Evolutionary conservation across 352 stramenopile species (phyloP).

Genomic region (Phytophthora constricta): DNA sequence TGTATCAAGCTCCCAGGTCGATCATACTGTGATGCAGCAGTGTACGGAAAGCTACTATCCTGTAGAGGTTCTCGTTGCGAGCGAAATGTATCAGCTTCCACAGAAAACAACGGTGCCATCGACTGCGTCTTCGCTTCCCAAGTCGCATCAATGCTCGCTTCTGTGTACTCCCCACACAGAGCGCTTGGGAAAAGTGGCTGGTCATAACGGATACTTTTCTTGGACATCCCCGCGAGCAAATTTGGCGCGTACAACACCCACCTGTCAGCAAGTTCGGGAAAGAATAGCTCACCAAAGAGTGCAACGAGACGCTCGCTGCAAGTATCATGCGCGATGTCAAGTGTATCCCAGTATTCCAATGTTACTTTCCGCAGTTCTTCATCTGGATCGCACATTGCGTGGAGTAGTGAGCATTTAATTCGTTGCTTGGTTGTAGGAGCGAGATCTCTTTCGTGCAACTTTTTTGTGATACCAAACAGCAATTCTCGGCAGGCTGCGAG

Average conservation of each 20-base stretch:
- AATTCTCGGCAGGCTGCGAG: constrained; percentile 45
- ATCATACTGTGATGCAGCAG: constrained; percentile 19
- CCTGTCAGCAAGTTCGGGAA: constrained; percentile 51
- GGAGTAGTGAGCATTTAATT: constrained; percentile 49
- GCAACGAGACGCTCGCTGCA: constrained; percentile 52
- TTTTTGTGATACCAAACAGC: constrained; percentile 51
- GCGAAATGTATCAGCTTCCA: constrained; percentile 66
- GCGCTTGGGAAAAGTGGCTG: constrained; percentile 57
- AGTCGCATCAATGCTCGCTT: constrained; percentile 65
- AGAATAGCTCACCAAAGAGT: constrained; percentile 61
- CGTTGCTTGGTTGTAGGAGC: constrained; percentile 17
- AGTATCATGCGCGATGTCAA: constrained; percentile 34
- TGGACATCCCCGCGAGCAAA: constrained; percentile 51
- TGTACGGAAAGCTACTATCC: constrained; percentile 4
- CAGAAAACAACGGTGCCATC: constrained; percentile 81
- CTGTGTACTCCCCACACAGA: constrained; percentile 54
- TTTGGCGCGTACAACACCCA: constrained; percentile 80
- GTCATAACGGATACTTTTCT: constrained; percentile 36
- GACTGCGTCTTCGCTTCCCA: constrained; percentile 74
- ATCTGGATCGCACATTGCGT: constrained; percentile 61
- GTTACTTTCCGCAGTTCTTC: constrained; percentile 43
- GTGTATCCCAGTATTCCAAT: constrained; percentile 57
- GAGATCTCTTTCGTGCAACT: constrained; percentile 40
- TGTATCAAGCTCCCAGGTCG: constrained; percentile 32
- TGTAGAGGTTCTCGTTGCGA: constrained; percentile 5